Base-by-base conservation (phyloP, 1,139 yeast species). In the Geotrichum restrictum region DNA sequence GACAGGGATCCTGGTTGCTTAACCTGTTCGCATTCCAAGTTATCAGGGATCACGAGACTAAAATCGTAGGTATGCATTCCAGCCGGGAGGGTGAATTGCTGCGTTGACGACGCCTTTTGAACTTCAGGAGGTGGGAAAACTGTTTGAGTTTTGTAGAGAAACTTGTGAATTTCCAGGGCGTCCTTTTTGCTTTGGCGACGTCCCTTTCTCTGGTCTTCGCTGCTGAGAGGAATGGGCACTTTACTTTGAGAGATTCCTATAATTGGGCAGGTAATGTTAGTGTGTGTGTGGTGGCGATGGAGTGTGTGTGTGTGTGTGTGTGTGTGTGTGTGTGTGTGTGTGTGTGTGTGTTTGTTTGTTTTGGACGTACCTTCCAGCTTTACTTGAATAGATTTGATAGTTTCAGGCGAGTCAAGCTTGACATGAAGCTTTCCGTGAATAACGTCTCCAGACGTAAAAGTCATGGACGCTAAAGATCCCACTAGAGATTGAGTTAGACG, bases 121-220 rank as follows among this genome's bases (percentile, higher is more conserved):
- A 82, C 72, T 49, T 81, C 79, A 29, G 69, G 72, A 0, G 88
- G 85, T 0, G 88, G 88, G 59, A 82, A 83, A 24, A 82, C 82
- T 1, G 80, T 74, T 44, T 65, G 57, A 0, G 82, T 75, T 53
- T 79, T 79, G 59, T 82, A 82, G 41, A 83, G 69, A 14, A 82
- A 73, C 59, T 77, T 76, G 65, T 83, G 88, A 14, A 69, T 67
- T 62, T 82, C 87, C 37, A 58, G 59, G 3, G 64, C 60, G 34
- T 60, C 57, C 51, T 59, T 45, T 54, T 60, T 46, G 57, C 51
- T 22, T 48, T 40, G 37, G 1, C 22, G 44, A 14, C 27, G 32
- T 57, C 56, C 48, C 56, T 45, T 54, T 58, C 39, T 55, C 42
- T 14, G 38, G 52, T 48, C 42, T 51, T 38, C 49, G 21, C 29